Conservation (phyloP, 306 rosid genomes). For the Lablab purpureus region DNA sequence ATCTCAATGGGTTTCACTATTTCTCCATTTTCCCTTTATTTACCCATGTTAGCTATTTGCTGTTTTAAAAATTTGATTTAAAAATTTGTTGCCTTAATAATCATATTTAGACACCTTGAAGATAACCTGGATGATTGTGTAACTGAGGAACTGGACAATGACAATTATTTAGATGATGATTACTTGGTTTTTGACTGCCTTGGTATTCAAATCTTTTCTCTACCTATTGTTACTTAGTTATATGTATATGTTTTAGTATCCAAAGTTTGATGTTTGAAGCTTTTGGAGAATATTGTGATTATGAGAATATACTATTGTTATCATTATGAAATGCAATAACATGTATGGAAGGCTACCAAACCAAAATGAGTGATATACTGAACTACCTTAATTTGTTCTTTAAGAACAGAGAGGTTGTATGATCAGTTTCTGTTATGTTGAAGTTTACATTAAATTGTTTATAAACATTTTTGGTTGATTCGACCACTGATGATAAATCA, state of each 20-base stretch:
- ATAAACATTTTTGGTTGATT: conserved; percentile 23
- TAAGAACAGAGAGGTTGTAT: conserved; percentile 14
- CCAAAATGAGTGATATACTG: neutral
- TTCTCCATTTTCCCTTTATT: neutral
- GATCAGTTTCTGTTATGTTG: neutral
- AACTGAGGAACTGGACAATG: conserved; percentile 75
- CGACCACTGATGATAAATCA: conserved; percentile 3
- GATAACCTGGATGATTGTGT: conserved; percentile 89
- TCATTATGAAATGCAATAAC: neutral
- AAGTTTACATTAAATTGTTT: neutral
- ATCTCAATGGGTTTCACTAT: neutral
- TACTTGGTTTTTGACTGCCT: conserved; percentile 95
- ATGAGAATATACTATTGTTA: conserved; percentile 16
- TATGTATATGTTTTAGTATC: neutral
- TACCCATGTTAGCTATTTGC: neutral
- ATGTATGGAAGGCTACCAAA: conserved; percentile 18
- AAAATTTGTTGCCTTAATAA: conserved; percentile 58
- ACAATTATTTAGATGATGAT: conserved; percentile 86
- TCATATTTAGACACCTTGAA: conserved; percentile 77
- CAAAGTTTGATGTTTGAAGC: neutral
- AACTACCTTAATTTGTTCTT: neutral
- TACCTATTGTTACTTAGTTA: neutral
- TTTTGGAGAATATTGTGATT: conserved; percentile 1
- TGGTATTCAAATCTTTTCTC: conserved; percentile 57
- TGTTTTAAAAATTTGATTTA: too few relatives aligned